These are phyloP conservation scores for Tuber brumale DNA, from an alignment of 495 filamentous ascomycete genomes.

Conservation along the genomic window DNA sequence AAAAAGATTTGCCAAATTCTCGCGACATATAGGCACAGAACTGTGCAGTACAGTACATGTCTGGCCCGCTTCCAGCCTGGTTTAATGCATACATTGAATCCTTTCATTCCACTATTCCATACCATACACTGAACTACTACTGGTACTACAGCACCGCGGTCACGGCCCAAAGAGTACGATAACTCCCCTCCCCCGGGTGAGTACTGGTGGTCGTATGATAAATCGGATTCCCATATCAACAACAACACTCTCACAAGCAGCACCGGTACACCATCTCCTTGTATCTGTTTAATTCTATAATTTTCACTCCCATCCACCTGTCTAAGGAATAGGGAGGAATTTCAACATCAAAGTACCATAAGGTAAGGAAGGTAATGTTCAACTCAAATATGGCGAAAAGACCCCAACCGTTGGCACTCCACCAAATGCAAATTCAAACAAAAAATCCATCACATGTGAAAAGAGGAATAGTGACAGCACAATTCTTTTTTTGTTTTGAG, in stretches of 20 bases:
- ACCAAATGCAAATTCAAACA: slow-evolving; percentile 1
- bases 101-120: not conserved
- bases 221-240: not conserved
- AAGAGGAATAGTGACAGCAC: not conserved
- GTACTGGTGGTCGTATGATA: not conserved
- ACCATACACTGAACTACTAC: not conserved
- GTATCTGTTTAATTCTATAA: slow-evolving; percentile 1
- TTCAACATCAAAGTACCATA: not conserved
- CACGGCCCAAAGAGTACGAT: no score
- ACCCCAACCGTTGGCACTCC: not conserved
- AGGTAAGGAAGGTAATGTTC: not conserved
- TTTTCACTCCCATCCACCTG: not conserved
- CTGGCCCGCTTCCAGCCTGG: no score
- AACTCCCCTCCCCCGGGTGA: not conserved
- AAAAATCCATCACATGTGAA: not conserved
- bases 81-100: no score
- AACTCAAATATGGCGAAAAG: not conserved
- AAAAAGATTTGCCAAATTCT: no score
- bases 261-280: not conserved
- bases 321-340: not conserved
- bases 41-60: no score
- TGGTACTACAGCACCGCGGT: not conserved
- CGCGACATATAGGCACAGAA: no score
- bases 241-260: not conserved
- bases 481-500: not conserved